Percentiles rank a stretch among this genome's conserved stretches.
Evolutionary conservation across 768 basidiomycete genomes (phyloP).

Genomic region (Termitomyces heimii): DNA sequence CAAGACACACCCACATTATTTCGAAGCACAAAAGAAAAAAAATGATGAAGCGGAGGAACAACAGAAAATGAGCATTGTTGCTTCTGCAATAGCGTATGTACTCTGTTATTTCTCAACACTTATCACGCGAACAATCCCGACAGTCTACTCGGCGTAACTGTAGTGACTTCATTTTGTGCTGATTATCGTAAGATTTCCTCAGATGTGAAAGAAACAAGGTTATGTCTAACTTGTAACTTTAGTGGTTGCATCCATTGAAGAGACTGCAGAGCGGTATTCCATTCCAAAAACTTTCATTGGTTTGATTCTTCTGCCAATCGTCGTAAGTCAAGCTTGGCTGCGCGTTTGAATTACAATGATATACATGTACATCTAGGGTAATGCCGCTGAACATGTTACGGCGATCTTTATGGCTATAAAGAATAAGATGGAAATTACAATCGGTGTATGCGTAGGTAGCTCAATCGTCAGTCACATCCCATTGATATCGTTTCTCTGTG

Average conservation of each 20-base stretch:
- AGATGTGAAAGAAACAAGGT: constrained; percentile 5
- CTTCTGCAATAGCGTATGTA: constrained; percentile 53
- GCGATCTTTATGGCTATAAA: constrained; percentile 90
- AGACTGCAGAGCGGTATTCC: constrained; percentile 73
- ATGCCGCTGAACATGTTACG: constrained; percentile 82
- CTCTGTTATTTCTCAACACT: background rate
- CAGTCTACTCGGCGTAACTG: constrained; percentile 68
- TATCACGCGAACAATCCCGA: background rate
- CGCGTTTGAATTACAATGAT: background rate
- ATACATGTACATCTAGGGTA: constrained; percentile 38
- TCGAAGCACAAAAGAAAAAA: constrained; percentile 23
- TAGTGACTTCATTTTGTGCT: constrained; percentile 84
- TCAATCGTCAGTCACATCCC: constrained; percentile 54
- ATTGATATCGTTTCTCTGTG: background rate
- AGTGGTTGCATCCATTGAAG: constrained; percentile 93
- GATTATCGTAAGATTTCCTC: constrained; percentile 62
- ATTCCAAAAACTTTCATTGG: constrained; percentile 87
- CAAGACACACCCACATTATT: constrained; percentile 64
- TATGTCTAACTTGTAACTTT: constrained; percentile 17
- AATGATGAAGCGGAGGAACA: constrained; percentile 18
- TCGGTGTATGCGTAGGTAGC: constrained; percentile 75
- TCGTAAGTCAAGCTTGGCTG: constrained; percentile 41
- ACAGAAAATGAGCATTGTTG: constrained; percentile 62
- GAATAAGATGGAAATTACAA: constrained; percentile 55
- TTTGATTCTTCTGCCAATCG: constrained; percentile 81